A percentile compares a stretch with the other conserved stretches of the same genome.
These are phyloP conservation scores for Caloboletus firmus DNA, from an alignment of 1,284 basidiomycete genomes.

Conservation along the genomic window DNA sequence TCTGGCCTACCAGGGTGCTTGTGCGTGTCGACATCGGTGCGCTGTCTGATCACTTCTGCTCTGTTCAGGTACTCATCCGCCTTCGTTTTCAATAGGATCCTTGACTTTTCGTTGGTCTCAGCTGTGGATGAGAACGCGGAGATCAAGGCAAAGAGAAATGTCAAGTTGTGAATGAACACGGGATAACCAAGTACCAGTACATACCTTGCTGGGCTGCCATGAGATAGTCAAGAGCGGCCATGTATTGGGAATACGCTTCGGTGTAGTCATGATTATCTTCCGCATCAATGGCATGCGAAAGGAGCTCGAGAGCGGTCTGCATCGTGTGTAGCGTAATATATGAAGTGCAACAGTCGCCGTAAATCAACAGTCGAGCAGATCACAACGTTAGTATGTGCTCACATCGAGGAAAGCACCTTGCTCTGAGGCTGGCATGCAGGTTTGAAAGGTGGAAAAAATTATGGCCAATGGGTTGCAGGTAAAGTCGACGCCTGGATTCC, in stretches of 20 bases:
- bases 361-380: background rate
- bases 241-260: conserved; percentile 92
- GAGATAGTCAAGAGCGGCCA: conserved; percentile 96
- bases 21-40: conserved; percentile 42
- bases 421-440: conserved; percentile 1
- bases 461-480: conserved; percentile 31
- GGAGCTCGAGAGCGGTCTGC: conserved; percentile 23
- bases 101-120: conserved; percentile 58
- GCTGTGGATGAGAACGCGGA: background rate
- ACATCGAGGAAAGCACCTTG: conserved; percentile 5
- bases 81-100: conserved; percentile 83
- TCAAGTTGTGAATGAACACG: background rate
- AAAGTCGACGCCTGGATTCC: no score
- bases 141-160: conserved; percentile 31
- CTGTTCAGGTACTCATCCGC: conserved; percentile 89
- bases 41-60: conserved; percentile 89
- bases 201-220: conserved; percentile 76
- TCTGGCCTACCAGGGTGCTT: background rate
- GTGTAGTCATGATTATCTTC: conserved; percentile 89
- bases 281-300: conserved; percentile 41
- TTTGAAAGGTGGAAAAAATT: background rate
- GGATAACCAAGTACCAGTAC: conserved; percentile 14
- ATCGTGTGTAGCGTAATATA: no score
- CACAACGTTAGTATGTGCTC: background rate
- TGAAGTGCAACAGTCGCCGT: background rate